Evolutionary conservation across 1,284 basidiomycete genomes (phyloP).

Genomic region (Lignosus rhinocerotis): DNA sequence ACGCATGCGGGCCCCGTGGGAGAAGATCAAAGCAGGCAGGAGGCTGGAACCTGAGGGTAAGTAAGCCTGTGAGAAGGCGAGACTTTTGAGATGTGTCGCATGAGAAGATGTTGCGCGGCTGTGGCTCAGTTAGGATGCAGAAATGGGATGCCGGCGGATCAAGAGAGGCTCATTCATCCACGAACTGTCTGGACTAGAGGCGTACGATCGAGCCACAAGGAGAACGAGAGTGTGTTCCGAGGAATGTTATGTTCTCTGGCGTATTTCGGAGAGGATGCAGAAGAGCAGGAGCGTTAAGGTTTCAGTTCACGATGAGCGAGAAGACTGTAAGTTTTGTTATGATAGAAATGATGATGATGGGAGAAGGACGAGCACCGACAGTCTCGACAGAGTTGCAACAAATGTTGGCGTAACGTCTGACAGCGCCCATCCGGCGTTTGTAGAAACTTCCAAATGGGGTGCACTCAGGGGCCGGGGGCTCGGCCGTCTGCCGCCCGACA

Average conservation of each 20-base stretch:
- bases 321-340: too few species aligned
- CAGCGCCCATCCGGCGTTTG: not conserved
- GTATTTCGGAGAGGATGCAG: too few species aligned
- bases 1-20: too few species aligned
- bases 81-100: not conserved
- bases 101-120: not conserved
- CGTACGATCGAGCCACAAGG: not conserved
- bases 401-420: not conserved
- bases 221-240: not conserved
- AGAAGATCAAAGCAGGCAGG: not conserved
- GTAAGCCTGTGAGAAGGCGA: not conserved
- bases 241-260: not conserved
- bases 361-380: not conserved
- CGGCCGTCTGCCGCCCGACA: conserved; percentile 1
- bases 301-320: too few species aligned
- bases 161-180: not conserved
- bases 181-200: not conserved
- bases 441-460: conserved; percentile 6
- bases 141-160: not conserved
- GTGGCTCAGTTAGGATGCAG: conserved; percentile 1
- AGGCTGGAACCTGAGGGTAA: not conserved
- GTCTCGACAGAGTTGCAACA: not conserved
- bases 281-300: too few species aligned
- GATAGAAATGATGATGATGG: not conserved
- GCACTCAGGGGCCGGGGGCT: conserved; percentile 2